These are phyloP conservation scores for Psophocarpus tetragonolobus DNA, from an alignment of 306 rosid genomes.

Conservation along the genomic window DNA sequence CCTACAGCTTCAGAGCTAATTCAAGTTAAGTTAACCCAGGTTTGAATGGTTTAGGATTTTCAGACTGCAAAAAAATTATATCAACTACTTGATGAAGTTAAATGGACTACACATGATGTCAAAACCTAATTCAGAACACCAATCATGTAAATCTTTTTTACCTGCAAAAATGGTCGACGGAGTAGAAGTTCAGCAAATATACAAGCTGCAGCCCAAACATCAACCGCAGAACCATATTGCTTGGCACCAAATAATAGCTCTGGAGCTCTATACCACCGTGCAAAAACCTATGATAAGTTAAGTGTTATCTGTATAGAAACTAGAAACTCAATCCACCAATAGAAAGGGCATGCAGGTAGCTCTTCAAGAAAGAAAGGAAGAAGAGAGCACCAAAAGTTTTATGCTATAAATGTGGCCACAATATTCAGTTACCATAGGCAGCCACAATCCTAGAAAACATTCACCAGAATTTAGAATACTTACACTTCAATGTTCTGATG, in stretches of 20 bases:
- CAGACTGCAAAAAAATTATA: background rate
- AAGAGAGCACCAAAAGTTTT: background rate
- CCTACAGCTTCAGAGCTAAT: background rate
- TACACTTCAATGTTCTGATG: background rate
- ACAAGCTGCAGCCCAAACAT: slow-evolving; percentile 97
- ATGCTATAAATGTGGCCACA: background rate
- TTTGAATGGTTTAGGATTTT: background rate
- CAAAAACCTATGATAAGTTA: slow-evolving; percentile 89
- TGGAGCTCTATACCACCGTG: slow-evolving; percentile 98
- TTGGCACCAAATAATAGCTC: slow-evolving; percentile 89
- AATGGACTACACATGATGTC: background rate
- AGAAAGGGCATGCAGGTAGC: slow-evolving; percentile 15
- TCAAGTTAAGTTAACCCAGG: background rate
- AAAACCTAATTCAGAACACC: slow-evolving; percentile 9
- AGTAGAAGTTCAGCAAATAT: slow-evolving; percentile 87
- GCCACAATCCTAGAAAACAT: background rate
- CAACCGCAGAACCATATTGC: slow-evolving; percentile 87
- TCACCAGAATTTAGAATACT: background rate
- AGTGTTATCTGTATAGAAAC: background rate
- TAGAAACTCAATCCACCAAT: slow-evolving; percentile 12
- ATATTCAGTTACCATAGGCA: slow-evolving; percentile 6
- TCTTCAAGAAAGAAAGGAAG: slow-evolving; percentile 15
- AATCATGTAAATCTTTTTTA: slow-evolving; percentile 21
- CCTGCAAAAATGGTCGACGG: slow-evolving; percentile 91
- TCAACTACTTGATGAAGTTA: background rate